Percentiles rank a stretch among this genome's conserved stretches.
phyloP scores from a whole-genome alignment of 2,329 filamentous ascomycete genomes.

The Onygenales sp. region DNA sequence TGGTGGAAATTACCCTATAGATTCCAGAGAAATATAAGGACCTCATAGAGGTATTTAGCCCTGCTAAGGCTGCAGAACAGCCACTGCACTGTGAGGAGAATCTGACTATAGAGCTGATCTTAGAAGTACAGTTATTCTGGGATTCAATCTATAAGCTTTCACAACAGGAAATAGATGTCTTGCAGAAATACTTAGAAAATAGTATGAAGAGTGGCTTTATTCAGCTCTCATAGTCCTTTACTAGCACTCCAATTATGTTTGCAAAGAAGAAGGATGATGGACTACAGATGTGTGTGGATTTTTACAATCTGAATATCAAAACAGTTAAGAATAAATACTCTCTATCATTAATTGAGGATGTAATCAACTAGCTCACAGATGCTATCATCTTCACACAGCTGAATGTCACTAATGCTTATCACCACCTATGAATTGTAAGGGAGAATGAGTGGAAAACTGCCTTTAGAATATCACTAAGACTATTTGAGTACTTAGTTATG shows the following conservation, averaged over 20 bases:
- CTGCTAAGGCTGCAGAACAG: too few relatives aligned
- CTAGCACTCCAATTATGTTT: neutral
- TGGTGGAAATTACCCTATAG: too few relatives aligned
- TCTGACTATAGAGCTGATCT: too few relatives aligned
- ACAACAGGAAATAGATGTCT: too few relatives aligned
- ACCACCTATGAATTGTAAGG: constrained; percentile 15
- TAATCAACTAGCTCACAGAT: constrained; percentile 10
- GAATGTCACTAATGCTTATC: constrained; percentile 16
- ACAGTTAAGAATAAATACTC: constrained; percentile 22
- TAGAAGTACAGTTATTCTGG: too few relatives aligned
- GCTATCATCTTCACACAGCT: constrained; percentile 14
- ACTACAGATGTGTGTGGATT: constrained; percentile 5
- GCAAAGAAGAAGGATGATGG: constrained; percentile 11
- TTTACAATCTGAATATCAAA: constrained; percentile 20
- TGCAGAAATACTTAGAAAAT: too few relatives aligned
- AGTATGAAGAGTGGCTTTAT: too few relatives aligned
- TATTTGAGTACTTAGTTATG: constrained; percentile 10
- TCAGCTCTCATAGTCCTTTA: constrained; percentile 2
- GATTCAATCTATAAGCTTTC: too few relatives aligned
- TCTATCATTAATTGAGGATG: constrained; percentile 18
- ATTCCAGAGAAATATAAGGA: too few relatives aligned
- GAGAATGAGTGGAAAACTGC: constrained; percentile 14
- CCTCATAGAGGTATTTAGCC: too few relatives aligned
- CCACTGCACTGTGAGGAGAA: too few relatives aligned
- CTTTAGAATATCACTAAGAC: constrained; percentile 4